Base-by-base conservation (phyloP, 2,329 filamentous ascomycete genomes). In the Fusarium brevicatenulatum region DNA sequence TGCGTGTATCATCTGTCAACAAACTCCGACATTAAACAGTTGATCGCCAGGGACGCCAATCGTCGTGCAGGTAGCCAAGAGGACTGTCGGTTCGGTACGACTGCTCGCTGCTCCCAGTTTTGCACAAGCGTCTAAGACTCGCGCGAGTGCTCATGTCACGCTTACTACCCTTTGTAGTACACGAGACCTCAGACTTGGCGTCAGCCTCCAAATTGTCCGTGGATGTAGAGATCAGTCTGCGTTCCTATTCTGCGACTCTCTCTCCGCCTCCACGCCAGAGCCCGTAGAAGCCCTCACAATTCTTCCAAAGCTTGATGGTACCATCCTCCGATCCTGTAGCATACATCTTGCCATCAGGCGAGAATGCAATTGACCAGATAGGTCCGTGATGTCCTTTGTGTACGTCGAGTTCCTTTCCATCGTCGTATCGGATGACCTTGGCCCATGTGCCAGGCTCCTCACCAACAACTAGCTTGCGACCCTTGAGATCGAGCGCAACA, bases 311-410 rank as follows among this genome's bases (percentile, higher is more conserved):
- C 84, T 99, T 99, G 82, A 99, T 97, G 0, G 96, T 99, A 44
- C 96, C 96, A 78, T 99, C 96, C 81, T 99, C 96, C 54, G 95
- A 98, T 36, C 94, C 96, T 4, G 96, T 99, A 4, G 95, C 96
- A 80, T 98, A 99, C 12, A 99, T 86, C 80, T 97, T 98, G 52
- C 95, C 95, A 79, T 99, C 96, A 1, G 96, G 96, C 1, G 95
- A 96, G 82, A 97, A 99, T 63, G 92, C 92, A 67, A 97, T 91
- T 10, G 95, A 97, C 96, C 96, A 99, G 70, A 99, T 96, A 3
- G 95, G 95, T 4, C 96, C 96, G 79, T 99, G 96, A 77, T 99
- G 96, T 30, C 96, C 96, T 83, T 98, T 98, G 84, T 97, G 94
- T 18, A 95, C 92, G 81, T 98, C 96, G 47, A 98, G 85, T 81